These are phyloP conservation scores for Closterium sp. DNA, from an alignment of 139 green algal genomes.

Conservation along the genomic window DNA sequence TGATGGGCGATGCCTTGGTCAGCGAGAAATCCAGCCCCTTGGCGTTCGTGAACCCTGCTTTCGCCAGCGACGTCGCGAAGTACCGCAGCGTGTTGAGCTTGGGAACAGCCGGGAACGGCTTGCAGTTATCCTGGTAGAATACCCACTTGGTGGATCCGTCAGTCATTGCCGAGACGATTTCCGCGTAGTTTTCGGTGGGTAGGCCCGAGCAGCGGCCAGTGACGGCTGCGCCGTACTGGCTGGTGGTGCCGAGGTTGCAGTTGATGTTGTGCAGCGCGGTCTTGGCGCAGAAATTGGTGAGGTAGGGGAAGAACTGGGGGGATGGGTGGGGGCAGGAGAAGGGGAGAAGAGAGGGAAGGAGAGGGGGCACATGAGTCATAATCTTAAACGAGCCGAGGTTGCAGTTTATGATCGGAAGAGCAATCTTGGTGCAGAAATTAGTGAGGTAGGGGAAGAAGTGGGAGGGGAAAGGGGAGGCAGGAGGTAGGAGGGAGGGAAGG, in stretches of 20 bases:
- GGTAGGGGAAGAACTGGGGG: neutral
- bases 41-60: neutral
- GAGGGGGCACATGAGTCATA: neutral
- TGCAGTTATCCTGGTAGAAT: neutral
- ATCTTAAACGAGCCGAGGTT: too few species aligned
- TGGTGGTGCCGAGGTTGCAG: neutral
- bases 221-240: neutral
- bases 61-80: neutral
- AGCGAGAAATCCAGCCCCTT: neutral
- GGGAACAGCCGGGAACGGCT: neutral
- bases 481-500: neutral
- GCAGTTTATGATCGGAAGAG: too few species aligned
- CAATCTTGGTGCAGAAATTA: neutral
- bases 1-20: neutral
- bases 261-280: conserved; percentile 1
- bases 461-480: neutral
- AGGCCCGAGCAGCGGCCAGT: neutral
- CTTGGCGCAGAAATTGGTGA: conserved; percentile 18
- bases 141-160: neutral
- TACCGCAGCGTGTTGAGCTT: neutral
- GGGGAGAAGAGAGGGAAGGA: neutral
- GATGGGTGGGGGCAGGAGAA: too few species aligned
- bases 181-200: neutral
- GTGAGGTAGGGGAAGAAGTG: neutral
- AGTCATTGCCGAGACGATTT: neutral